Evolutionary conservation across 2,329 filamentous ascomycete species (phyloP).

Genomic region (Arthrobotrys iridis): DNA sequence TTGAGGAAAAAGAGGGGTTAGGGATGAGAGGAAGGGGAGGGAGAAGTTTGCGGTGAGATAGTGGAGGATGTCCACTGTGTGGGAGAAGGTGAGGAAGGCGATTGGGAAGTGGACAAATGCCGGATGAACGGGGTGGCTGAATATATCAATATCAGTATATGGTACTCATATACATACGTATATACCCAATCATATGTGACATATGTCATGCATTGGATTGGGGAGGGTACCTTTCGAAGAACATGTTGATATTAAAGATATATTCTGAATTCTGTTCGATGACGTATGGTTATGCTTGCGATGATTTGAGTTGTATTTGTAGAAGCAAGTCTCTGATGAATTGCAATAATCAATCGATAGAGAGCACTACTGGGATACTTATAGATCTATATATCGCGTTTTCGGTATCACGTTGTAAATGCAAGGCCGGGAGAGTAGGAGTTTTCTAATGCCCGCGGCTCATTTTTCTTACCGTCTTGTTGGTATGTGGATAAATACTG

Average conservation of each 20-base stretch:
- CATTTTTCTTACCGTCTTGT: slow-evolving; percentile 18
- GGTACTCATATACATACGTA: not conserved
- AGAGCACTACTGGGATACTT: not conserved
- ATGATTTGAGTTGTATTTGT: no score
- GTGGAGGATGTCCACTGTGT: slow-evolving; percentile 48
- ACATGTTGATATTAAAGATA: slow-evolving; percentile 8
- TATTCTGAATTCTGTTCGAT: no score
- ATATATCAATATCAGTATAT: not conserved
- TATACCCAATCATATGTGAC: not conserved
- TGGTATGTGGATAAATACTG: slow-evolving; percentile 3
- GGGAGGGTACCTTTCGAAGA: slow-evolving; percentile 8
- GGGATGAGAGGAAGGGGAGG: slow-evolving; percentile 33
- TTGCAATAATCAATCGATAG: not conserved
- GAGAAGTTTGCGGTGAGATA: slow-evolving; percentile 29
- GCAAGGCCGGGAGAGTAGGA: not conserved
- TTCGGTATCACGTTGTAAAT: slow-evolving; percentile 18
- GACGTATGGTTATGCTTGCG: no score
- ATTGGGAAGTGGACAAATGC: slow-evolving; percentile 53
- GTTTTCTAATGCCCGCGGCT: slow-evolving; percentile 7
- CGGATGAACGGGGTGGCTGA: slow-evolving; percentile 46
- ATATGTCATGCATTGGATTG: not conserved
- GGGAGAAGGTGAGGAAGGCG: slow-evolving; percentile 47
- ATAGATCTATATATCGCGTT: no score
- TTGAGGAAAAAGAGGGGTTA: slow-evolving; percentile 25
- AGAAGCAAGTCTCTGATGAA: no score